Evolutionary conservation across 345 rosid species (phyloP), one percentile per base, ranked within the genome.

Genomic region (Physaria fendleri): DNA sequence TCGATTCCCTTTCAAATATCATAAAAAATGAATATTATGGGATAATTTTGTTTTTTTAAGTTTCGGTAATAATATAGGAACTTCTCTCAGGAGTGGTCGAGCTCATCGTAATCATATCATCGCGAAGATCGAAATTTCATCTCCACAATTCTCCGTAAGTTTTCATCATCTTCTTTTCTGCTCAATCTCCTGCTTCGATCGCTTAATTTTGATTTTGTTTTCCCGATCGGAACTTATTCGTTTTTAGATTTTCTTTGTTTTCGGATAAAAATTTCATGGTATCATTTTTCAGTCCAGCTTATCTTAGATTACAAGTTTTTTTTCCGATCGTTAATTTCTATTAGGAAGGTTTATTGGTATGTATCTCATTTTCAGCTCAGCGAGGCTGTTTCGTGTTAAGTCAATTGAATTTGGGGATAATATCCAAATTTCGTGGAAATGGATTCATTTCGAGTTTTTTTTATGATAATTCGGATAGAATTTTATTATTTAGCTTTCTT

Each of bases 101-200:
- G 45, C 30, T 7, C 65, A 67, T 18, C 2, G 28, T 45, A 44
- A 10, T 27, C 18, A n/a, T n/a, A 47, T 38, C 13, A 62, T 17
- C 42, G 13, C 41, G 4, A 42, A 35, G 15, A 42, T 34, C 40
- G 41, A 68, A 39, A 22, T 59, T 12, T 32, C 50, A 49, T 41
- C 66, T 42, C 46, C 17, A 13, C 11, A 35, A 9, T 68, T 44
- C 67, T 68, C 62, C 25, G 73, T 68, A 45, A 60, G 73, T 35
- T 48, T 43, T 22, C 3, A 8, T 39, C 38, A 8, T 23, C 50
- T 17, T 33, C 38, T 35, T 43, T 15, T 15, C 5, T 3, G 38
- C 43, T 39, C 17, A 14, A 13, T 48, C 24, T 56, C 35, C 5
- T 10, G 11, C 41, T 44, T 24, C 16, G 48, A 68, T 60, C 27